Base-by-base conservation (phyloP, 2,329 filamentous ascomycete species). In the Phaeosphaeriaceae sp. region DNA sequence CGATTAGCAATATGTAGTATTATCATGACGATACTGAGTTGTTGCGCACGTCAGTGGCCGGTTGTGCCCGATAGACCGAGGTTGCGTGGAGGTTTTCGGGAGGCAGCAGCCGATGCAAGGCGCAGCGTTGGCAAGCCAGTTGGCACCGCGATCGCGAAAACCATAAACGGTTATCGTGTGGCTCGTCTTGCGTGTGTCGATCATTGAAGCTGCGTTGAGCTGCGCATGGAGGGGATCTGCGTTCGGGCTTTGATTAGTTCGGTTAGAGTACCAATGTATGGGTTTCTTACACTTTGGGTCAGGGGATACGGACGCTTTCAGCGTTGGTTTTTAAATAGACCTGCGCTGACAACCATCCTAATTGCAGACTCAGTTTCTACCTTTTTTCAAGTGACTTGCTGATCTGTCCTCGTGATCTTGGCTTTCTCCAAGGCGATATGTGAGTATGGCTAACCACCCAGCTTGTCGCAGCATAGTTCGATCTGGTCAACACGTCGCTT, bases 11-110 rank as follows among this genome's bases (percentile, higher is more conserved):
- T 65, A 58, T 62, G 47, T 54, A 60, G 54, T 53, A 46, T 47
- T 48, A 49, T 21, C 40, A 57, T 93, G 65, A 97, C 93, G 41
- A 97, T 91, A 3, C 21, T 90, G 89, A 20, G 4, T 72, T 89
- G 89, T 22, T 91, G 66, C 33, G 31, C 19, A 95, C 93, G 7
- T 57, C 62, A 61, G 53, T 60, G 91, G 93, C 53, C 89, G 89
- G 51, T 83, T 56, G 62, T 57, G 58, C 60, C 62, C 65, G 64
- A 53, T 46, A 22, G 51, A 54, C 65, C 65, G 65, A 67, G 65
- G 65, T 63, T 25, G 61, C 33, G 31, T 51, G 58, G 58, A 50
- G 44, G 48, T 27, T 42, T 15, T 57, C 60, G 60, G 63, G 54
- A 54, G 19, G 17, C 7, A 33, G 52, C 41, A 57, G 48, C 63